These are phyloP conservation scores for Diaporthe sp. DNA, from an alignment of 2,329 filamentous ascomycete genomes.

Conservation along the genomic window DNA sequence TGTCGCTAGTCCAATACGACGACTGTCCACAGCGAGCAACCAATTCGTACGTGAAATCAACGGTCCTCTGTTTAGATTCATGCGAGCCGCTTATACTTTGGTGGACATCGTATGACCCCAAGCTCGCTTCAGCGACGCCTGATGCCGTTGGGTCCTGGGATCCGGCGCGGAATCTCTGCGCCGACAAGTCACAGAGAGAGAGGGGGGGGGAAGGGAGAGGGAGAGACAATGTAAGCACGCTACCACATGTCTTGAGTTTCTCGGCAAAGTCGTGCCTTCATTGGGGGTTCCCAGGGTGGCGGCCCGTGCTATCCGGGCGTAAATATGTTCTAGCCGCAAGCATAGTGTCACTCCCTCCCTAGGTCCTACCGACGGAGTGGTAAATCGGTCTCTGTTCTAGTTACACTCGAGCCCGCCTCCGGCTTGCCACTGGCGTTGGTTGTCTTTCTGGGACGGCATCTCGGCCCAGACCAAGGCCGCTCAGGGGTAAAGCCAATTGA, in stretches of 20 bases:
- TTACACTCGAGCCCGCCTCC: neutral
- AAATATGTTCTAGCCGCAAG: neutral
- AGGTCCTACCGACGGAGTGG: neutral
- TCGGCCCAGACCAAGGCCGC: neutral
- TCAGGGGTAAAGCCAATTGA: neutral
- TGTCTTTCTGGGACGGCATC: neutral
- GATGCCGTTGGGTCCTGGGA: neutral
- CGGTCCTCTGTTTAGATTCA: neutral
- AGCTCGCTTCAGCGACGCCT: neutral
- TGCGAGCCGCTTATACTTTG: neutral
- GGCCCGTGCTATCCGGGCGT: neutral
- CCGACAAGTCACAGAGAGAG: neutral
- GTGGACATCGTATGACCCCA: neutral
- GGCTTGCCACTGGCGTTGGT: neutral
- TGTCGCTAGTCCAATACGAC: conserved; percentile 8
- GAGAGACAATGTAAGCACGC: neutral
- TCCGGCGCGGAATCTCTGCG: neutral
- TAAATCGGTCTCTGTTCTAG: neutral
- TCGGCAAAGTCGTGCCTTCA: neutral
- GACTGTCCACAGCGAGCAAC: neutral
- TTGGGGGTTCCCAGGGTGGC: neutral
- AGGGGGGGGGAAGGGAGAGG: no score
- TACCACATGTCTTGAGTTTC: neutral
- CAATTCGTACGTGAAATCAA: neutral
- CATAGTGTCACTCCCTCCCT: neutral